Percentiles rank a stretch among this genome's conserved stretches.
phyloP scores from a whole-genome alignment of 2,329 filamentous ascomycete genomes.

The Penicillium corylophilum region DNA sequence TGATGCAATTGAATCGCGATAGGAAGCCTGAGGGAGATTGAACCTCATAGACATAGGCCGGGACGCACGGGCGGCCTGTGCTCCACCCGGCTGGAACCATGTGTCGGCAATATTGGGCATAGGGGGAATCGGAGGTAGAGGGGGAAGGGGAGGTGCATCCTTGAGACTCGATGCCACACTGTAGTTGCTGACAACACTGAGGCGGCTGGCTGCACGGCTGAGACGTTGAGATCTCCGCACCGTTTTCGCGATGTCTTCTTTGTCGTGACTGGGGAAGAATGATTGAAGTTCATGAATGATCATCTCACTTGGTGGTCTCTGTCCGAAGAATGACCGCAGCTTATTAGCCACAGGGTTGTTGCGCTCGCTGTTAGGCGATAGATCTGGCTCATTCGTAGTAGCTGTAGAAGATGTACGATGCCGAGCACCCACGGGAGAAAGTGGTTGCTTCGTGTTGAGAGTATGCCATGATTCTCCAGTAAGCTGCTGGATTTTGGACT shows the following conservation, averaged over 20 bases:
- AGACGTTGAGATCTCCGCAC: constrained; percentile 87
- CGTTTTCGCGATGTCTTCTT: constrained; percentile 92
- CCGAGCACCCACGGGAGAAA: constrained; percentile 65
- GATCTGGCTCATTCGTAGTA: constrained; percentile 27
- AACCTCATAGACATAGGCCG: constrained; percentile 61
- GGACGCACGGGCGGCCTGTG: constrained; percentile 50
- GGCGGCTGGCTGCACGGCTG: constrained; percentile 86
- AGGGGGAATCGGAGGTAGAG: constrained; percentile 48
- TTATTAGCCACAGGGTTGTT: constrained; percentile 39
- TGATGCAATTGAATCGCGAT: constrained; percentile 84
- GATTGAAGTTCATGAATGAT: constrained; percentile 95
- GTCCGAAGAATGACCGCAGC: constrained; percentile 72
- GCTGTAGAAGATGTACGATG: constrained; percentile 25
- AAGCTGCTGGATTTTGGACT: constrained; percentile 83
- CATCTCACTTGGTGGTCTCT: constrained; percentile 90
- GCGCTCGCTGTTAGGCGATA: constrained; percentile 29
- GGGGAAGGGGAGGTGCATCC: constrained; percentile 65
- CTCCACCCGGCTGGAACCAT: constrained; percentile 67
- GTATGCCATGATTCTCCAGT: constrained; percentile 79
- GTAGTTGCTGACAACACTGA: constrained; percentile 90
- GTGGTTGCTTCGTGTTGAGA: constrained; percentile 72
- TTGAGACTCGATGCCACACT: constrained; percentile 90
- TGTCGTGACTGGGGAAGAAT: constrained; percentile 93
- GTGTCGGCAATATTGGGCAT: constrained; percentile 93
- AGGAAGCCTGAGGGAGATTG: constrained; percentile 60